Conservation (phyloP, 2,329 filamentous ascomycete species). For the Aspergillus fumigatus region DNA sequence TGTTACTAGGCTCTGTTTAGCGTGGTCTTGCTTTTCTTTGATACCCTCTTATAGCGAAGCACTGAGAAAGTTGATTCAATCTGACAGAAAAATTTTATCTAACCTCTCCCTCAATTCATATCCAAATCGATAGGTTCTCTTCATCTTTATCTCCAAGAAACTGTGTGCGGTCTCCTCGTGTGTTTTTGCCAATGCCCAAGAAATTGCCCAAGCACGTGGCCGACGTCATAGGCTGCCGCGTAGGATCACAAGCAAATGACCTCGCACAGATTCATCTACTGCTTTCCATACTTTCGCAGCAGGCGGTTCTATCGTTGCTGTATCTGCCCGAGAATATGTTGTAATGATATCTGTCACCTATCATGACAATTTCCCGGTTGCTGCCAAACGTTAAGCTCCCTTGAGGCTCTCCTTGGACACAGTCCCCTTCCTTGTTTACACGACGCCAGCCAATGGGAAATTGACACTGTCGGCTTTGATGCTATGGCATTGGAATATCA, state of each 20-base stretch:
- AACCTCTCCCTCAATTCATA: not conserved
- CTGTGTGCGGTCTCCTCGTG: not conserved
- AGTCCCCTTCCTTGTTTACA: conserved; percentile 13
- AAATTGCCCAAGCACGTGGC: conserved; percentile 23
- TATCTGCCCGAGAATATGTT: not conserved
- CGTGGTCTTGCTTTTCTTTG: not conserved
- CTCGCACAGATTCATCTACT: not conserved
- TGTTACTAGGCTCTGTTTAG: not conserved
- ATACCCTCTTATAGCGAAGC: not conserved
- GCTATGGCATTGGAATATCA: not conserved
- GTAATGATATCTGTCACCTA: not conserved
- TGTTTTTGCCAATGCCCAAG: conserved; percentile 1
- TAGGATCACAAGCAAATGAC: conserved; percentile 7
- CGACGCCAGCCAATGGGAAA: not conserved
- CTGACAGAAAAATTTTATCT: not conserved
- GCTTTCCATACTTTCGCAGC: not conserved
- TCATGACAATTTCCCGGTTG: not conserved
- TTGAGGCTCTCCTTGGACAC: conserved; percentile 3
- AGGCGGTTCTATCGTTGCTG: not conserved
- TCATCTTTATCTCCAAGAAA: not conserved
- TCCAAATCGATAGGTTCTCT: not conserved
- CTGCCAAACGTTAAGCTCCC: not conserved
- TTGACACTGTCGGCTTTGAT: not conserved
- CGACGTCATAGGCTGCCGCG: conserved; percentile 31
- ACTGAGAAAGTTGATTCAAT: not conserved